These are phyloP conservation scores for Chytriomyces sp. DNA, from an alignment of 192 early-diverging fungal genomes.

Conservation along the genomic window DNA sequence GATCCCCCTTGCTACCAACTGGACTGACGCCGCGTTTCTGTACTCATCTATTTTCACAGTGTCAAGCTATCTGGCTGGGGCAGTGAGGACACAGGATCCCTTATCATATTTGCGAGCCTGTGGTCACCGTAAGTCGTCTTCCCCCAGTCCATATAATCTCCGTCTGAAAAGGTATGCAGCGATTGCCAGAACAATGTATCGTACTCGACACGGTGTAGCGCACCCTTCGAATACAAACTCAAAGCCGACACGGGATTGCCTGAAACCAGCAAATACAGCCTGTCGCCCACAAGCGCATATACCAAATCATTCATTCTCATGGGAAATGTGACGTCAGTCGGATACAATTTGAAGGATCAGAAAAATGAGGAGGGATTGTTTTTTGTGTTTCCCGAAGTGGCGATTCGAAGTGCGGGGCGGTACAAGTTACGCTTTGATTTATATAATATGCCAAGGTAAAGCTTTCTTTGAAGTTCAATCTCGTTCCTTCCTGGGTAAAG, in stretches of 20 bases:
- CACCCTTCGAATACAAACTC: too few relatives aligned
- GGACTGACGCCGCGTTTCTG: neutral
- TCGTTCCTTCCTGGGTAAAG: too few relatives aligned
- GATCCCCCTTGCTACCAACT: too few relatives aligned
- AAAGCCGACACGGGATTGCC: too few relatives aligned
- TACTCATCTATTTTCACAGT: neutral
- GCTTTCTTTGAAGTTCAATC: neutral
- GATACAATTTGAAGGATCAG: slow-evolving; percentile 30
- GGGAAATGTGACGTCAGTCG: slow-evolving; percentile 37
- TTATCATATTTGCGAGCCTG: neutral
- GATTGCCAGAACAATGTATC: neutral
- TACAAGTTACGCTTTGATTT: slow-evolving; percentile 43
- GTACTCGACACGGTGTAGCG: slow-evolving; percentile 5
- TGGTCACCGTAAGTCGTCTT: neutral
- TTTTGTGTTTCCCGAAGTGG: slow-evolving; percentile 47
- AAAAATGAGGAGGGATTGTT: slow-evolving; percentile 37
- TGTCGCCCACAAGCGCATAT: neutral
- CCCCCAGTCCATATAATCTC: too few relatives aligned
- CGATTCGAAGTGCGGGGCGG: slow-evolving; percentile 33
- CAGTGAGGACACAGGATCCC: neutral
- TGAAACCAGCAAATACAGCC: neutral
- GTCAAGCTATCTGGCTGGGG: neutral
- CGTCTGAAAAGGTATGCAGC: neutral
- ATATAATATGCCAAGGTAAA: slow-evolving; percentile 20
- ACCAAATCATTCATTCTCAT: slow-evolving; percentile 33